phyloP scores from a whole-genome alignment of 2,329 filamentous ascomycete species.

The Blastomyces emzantsi region DNA sequence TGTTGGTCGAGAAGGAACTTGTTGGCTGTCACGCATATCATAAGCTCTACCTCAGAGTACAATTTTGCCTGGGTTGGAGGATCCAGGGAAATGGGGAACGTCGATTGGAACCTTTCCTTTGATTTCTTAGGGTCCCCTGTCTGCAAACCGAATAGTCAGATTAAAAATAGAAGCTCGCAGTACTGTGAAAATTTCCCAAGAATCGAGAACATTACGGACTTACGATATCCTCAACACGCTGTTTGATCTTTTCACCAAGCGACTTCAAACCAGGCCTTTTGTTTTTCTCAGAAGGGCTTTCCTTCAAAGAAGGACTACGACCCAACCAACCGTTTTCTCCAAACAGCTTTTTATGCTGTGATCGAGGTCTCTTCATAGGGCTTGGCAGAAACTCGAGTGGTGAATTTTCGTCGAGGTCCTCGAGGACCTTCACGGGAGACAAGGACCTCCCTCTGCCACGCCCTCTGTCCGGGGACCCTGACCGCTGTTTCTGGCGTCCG shows the following conservation, averaged over 20 bases:
- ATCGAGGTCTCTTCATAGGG: constrained; percentile 21
- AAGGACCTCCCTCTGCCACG: constrained; percentile 11
- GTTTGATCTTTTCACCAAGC: constrained; percentile 33
- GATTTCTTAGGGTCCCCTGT: constrained; percentile 23
- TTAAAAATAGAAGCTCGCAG: neutral
- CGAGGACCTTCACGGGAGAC: constrained; percentile 21
- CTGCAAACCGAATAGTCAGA: constrained; percentile 14
- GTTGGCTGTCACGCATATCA: constrained; percentile 39
- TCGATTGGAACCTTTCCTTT: constrained; percentile 19
- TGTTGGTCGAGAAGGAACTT: constrained; percentile 38
- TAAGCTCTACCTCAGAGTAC: constrained; percentile 39
- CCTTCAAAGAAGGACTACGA: constrained; percentile 26
- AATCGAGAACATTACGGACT: constrained; percentile 13
- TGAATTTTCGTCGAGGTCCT: constrained; percentile 20
- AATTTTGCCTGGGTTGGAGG: constrained; percentile 35
- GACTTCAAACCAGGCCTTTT: constrained; percentile 27
- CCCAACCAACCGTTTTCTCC: constrained; percentile 36
- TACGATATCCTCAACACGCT: constrained; percentile 31
- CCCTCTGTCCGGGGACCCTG: constrained; percentile 10
- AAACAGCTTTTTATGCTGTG: constrained; percentile 37
- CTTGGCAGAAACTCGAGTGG: constrained; percentile 14
- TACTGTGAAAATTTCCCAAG: neutral
- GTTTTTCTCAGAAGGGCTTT: constrained; percentile 21
- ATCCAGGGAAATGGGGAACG: constrained; percentile 33
- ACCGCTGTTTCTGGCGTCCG: constrained; percentile 9